These are phyloP conservation scores for Meyerozyma sp. DNA, from an alignment of 1,139 yeast species.

Conservation along the genomic window DNA sequence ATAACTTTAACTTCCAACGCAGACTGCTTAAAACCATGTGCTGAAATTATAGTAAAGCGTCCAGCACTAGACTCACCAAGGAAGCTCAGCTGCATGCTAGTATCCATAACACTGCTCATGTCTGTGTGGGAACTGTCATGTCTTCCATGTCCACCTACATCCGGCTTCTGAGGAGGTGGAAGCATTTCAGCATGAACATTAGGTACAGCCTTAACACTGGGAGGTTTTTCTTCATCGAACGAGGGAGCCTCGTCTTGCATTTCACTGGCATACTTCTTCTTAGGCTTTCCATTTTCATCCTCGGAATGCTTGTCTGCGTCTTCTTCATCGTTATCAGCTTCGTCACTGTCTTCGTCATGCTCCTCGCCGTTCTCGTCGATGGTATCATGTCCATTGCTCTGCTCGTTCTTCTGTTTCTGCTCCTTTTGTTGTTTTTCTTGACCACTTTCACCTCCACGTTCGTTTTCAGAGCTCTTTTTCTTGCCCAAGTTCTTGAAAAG, in stretches of 20 bases:
- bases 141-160: constrained; percentile 22
- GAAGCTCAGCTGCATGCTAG: constrained; percentile 13
- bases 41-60: constrained; percentile 43
- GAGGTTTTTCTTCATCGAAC: constrained; percentile 9
- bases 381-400: background rate
- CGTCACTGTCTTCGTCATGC: background rate
- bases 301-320: background rate
- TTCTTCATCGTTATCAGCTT: background rate
- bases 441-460: constrained; percentile 1
- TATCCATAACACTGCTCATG: constrained; percentile 29
- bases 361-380: background rate
- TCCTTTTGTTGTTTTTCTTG: constrained; percentile 2
- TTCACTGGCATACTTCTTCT: constrained; percentile 1
- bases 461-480: constrained; percentile 17
- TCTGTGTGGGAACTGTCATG: constrained; percentile 23
- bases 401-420: background rate
- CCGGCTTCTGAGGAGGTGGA: constrained; percentile 37
- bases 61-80: constrained; percentile 45
- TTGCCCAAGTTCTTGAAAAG: constrained; percentile 31
- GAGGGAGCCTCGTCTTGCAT: background rate
- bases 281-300: background rate
- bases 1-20: constrained; percentile 47
- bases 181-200: constrained; percentile 30
- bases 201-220: constrained; percentile 23
- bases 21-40: constrained; percentile 26